phyloP scores from a whole-genome alignment of 257 asterid species.

The Dorcoceras hygrometricum region DNA sequence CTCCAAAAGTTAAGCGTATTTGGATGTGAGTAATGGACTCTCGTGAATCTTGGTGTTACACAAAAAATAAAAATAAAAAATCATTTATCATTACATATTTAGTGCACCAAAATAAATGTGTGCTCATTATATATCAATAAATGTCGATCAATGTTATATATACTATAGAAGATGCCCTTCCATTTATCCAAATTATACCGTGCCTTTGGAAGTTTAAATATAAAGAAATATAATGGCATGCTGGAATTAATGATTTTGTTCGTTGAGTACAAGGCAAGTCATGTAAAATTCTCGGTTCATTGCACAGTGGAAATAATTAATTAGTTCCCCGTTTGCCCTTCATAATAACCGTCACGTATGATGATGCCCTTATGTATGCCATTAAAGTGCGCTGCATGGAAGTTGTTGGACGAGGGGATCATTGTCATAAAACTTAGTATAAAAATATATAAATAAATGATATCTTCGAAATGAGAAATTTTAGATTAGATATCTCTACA shows the following conservation, averaged over 20 bases:
- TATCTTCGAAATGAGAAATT: neutral
- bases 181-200: too few relatives aligned
- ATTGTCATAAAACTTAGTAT: neutral
- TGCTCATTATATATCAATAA: too few relatives aligned
- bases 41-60: too few relatives aligned
- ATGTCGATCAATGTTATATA: too few relatives aligned
- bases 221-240: too few relatives aligned
- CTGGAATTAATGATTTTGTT: neutral
- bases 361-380: neutral
- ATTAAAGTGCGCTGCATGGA: neutral
- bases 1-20: too few relatives aligned
- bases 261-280: neutral
- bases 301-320: conserved; percentile 8
- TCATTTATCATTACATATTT: too few relatives aligned
- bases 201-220: too few relatives aligned
- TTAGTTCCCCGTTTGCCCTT: neutral
- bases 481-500: neutral
- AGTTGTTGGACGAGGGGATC: neutral
- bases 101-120: too few relatives aligned
- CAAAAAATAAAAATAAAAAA: too few relatives aligned
- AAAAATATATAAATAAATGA: neutral
- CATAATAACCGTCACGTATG: neutral
- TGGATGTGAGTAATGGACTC: too few relatives aligned
- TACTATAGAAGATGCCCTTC: too few relatives aligned
- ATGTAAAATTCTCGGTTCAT: conserved; percentile 16